A percentile compares a stretch with the other conserved stretches of the same genome.
phyloP scores from a whole-genome alignment of 257 asterid genomes.

The Craterostigma plantagineum region DNA sequence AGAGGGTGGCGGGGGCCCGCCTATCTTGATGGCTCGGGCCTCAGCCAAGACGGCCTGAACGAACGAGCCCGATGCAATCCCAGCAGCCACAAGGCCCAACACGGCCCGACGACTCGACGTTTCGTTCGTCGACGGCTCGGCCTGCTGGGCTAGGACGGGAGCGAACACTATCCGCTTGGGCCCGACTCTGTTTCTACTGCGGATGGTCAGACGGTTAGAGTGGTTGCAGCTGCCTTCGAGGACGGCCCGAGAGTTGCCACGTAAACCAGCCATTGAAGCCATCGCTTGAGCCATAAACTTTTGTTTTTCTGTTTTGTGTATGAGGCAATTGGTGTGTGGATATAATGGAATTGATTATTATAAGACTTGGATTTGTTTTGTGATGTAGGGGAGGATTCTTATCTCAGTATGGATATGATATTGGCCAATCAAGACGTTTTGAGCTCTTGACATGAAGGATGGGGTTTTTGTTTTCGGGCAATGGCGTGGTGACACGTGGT shows the following conservation, averaged over 20 bases:
- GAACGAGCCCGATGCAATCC: slow-evolving; percentile 50
- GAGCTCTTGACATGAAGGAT: no score
- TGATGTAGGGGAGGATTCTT: no score
- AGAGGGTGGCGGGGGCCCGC: slow-evolving; percentile 84
- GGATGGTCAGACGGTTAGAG: slow-evolving; percentile 28
- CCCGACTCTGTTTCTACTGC: slow-evolving; percentile 22
- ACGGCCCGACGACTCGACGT: slow-evolving; percentile 71
- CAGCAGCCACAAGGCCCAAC: slow-evolving; percentile 69
- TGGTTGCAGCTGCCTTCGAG: slow-evolving; percentile 68
- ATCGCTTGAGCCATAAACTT: slow-evolving; percentile 41
- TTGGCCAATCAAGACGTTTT: no score
- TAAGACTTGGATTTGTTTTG: no score
- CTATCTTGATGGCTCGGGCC: slow-evolving; percentile 63
- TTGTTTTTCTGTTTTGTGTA: no score
- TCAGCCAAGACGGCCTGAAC: slow-evolving; percentile 73
- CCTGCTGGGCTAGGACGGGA: slow-evolving; percentile 57
- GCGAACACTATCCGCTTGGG: slow-evolving; percentile 25
- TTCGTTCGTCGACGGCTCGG: slow-evolving; percentile 38
- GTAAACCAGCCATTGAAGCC: slow-evolving; percentile 70
- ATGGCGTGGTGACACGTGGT: no score
- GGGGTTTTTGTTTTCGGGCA: no score
- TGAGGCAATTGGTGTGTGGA: no score
- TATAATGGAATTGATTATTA: no score
- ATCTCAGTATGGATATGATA: no score
- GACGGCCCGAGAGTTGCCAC: slow-evolving; percentile 67